phyloP scores from a whole-genome alignment of 2,329 filamentous ascomycete genomes.

The Rhynchosporium secalis region DNA sequence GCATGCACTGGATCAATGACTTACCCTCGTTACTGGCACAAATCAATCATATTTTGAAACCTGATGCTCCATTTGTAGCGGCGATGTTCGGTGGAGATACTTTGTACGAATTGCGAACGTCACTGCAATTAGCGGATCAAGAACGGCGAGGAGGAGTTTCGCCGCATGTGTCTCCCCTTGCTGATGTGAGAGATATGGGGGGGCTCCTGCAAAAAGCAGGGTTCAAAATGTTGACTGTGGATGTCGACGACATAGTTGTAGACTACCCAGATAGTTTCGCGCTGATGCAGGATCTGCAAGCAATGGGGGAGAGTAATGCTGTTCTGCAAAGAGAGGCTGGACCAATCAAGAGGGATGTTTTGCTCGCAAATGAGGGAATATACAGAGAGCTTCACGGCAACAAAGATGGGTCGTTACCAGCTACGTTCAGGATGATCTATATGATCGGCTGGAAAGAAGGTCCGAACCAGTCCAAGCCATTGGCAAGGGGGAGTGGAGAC shows the following conservation, averaged over 20 bases:
- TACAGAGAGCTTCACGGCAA: conserved; percentile 87
- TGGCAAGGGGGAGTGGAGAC: conserved; percentile 81
- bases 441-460: conserved; percentile 99
- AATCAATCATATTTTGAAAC: conserved; percentile 84
- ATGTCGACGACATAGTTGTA: conserved; percentile 95
- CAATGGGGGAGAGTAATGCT: conserved; percentile 94
- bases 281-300: conserved; percentile 89
- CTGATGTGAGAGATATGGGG: conserved; percentile 88
- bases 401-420: conserved; percentile 73
- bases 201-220: conserved; percentile 82
- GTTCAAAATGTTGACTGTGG: conserved; percentile 94
- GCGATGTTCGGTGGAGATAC: conserved; percentile 97
- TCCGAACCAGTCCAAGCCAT: conserved; percentile 72
- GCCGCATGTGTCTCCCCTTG: conserved; percentile 86
- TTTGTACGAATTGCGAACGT: conserved; percentile 89
- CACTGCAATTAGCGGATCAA: conserved; percentile 86
- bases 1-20: conserved; percentile 97
- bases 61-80: conserved; percentile 87
- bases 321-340: conserved; percentile 83
- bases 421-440: conserved; percentile 92
- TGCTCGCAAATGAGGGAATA: conserved; percentile 85
- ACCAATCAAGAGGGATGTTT: conserved; percentile 74
- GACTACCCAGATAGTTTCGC: conserved; percentile 89
- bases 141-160: conserved; percentile 90
- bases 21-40: conserved; percentile 81